phyloP scores from a whole-genome alignment of 139 green algal genomes.

The Chlorokybus atmophyticus region DNA sequence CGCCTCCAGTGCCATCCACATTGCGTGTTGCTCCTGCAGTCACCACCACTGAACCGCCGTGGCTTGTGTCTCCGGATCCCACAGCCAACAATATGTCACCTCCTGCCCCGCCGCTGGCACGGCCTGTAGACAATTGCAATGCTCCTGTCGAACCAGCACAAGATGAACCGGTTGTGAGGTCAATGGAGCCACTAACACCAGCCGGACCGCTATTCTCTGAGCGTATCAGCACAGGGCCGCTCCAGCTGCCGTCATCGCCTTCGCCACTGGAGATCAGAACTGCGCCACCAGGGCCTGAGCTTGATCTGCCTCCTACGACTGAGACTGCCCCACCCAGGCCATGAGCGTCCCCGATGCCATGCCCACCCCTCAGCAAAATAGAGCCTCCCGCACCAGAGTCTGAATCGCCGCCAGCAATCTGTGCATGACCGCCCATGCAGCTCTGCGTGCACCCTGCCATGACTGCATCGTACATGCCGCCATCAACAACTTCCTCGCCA shows the following conservation, averaged over 20 bases:
- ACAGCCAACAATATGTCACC: constrained; percentile 12
- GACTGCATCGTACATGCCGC: constrained; percentile 5
- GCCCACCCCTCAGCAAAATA: constrained; percentile 5
- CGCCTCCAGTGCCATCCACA: neutral
- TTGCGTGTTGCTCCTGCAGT: constrained; percentile 1
- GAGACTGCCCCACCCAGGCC: neutral
- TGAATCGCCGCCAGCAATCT: neutral
- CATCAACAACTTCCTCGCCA: neutral
- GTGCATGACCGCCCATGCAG: neutral
- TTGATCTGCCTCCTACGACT: neutral
- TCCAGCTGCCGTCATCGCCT: neutral
- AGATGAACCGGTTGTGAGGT: constrained; percentile 5
- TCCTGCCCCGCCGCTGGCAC: neutral
- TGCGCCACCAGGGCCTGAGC: constrained; percentile 9
- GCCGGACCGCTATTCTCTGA: constrained; percentile 6
- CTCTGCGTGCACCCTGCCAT: constrained; percentile 1
- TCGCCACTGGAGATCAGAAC: neutral
- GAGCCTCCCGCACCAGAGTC: constrained; percentile 5
- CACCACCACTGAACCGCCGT: constrained; percentile 7
- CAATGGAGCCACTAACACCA: constrained; percentile 10
- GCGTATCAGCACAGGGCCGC: constrained; percentile 5
- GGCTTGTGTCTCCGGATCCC: constrained; percentile 12
- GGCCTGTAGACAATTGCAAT: constrained; percentile 3
- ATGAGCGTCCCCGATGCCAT: neutral
- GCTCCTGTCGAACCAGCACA: constrained; percentile 5